A percentile compares a stretch with the other conserved stretches of the same genome.
phyloP scores from a whole-genome alignment of 208 protist species.

The Leishmania turanica region DNA sequence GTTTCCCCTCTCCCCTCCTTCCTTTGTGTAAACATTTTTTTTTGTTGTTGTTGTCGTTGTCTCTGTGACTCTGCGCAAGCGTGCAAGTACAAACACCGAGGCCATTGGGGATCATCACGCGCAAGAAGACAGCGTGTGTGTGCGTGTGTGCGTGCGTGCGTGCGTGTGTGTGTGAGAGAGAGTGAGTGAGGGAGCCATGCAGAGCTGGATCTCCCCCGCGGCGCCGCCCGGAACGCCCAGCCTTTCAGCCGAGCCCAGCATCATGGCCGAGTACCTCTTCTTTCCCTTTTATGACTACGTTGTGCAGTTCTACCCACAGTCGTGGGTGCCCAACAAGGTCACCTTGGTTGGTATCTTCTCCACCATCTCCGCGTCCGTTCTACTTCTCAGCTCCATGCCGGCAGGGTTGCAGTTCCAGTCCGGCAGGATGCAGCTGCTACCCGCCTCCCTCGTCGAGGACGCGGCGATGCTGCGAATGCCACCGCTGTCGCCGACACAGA shows the following conservation, averaged over 20 bases:
- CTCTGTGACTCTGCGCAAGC: background rate
- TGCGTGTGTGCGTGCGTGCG: too few species aligned
- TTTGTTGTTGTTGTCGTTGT: too few species aligned
- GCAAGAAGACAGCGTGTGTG: background rate
- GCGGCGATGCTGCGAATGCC: conserved; percentile 15
- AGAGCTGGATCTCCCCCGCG: conserved; percentile 28
- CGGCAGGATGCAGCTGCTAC: conserved; percentile 42
- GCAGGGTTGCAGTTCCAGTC: conserved; percentile 59
- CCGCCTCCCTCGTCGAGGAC: conserved; percentile 42
- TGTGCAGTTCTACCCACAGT: conserved; percentile 56
- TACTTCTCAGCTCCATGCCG: conserved; percentile 82
- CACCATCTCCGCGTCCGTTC: conserved; percentile 70
- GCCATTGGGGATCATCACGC: background rate
- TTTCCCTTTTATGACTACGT: conserved; percentile 86
- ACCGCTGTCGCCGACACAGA: conserved; percentile 37
- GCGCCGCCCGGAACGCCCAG: conserved; percentile 36
- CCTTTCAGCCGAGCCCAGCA: conserved; percentile 57
- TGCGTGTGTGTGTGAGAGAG: too few species aligned
- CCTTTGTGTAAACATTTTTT: background rate
- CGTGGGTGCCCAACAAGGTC: conserved; percentile 83
- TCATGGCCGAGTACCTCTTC: conserved; percentile 77
- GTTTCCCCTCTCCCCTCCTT: background rate
- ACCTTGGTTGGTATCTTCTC: conserved; percentile 75
- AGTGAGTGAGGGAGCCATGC: background rate
- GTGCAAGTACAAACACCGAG: background rate